phyloP scores from a whole-genome alignment of 805 yeast species.

The Metschnikowia arizonensis region DNA sequence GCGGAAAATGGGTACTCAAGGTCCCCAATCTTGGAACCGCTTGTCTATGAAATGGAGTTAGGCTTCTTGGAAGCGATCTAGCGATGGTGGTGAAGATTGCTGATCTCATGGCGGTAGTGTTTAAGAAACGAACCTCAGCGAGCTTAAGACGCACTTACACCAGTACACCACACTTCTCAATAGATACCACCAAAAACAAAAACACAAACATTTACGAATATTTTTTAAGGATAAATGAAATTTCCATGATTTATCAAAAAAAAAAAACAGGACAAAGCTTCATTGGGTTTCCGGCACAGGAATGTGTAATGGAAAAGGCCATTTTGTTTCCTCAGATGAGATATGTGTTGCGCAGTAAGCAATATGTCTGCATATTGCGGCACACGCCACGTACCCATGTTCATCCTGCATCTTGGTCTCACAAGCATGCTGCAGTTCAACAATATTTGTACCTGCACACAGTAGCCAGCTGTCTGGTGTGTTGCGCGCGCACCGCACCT shows the following conservation, averaged over 20 bases:
- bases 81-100: conserved; percentile 5
- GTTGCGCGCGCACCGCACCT: conserved; percentile 7
- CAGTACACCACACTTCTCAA: background rate
- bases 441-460: background rate
- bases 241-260: too few species aligned
- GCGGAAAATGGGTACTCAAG: background rate
- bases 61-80: conserved; percentile 2
- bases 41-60: background rate
- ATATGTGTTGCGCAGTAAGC: too few species aligned
- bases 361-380: too few species aligned
- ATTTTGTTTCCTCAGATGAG: background rate
- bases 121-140: background rate
- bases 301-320: too few species aligned
- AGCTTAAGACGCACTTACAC: background rate
- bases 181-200: too few species aligned
- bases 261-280: too few species aligned
- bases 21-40: background rate
- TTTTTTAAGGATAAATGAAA: too few species aligned
- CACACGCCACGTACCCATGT: too few species aligned
- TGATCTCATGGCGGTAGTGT: conserved; percentile 5
- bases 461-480: background rate
- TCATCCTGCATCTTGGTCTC: too few species aligned
- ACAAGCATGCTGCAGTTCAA: too few species aligned
- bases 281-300: too few species aligned
- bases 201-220: too few species aligned